A percentile compares a stretch with the other conserved stretches of the same genome.
Conservation (phyloP, 495 filamentous ascomycete genomes). For the Friedmanniomyces simplex region DNA sequence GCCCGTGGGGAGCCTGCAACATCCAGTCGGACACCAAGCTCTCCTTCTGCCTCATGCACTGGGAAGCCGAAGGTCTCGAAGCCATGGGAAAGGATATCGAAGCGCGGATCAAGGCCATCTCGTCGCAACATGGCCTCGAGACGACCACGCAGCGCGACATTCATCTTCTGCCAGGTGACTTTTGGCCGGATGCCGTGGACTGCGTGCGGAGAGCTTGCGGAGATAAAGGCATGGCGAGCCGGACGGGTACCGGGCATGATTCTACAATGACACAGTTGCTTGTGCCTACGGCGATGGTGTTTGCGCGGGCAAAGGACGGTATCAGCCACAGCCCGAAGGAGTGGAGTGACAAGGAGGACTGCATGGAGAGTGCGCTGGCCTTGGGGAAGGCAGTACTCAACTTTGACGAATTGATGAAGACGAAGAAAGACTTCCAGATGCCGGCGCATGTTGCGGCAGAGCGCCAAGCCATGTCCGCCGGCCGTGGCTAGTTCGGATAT, state of each 20-base stretch:
- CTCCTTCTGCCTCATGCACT: conserved; percentile 18
- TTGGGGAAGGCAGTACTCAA: conserved; percentile 13
- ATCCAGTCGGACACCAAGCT: conserved; percentile 14
- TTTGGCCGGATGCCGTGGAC: conserved; percentile 15
- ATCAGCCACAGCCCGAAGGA: conserved; percentile 9
- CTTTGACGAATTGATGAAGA: conserved; percentile 15
- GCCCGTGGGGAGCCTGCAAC: conserved; percentile 16
- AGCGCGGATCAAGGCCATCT: conserved; percentile 9
- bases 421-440: conserved; percentile 2
- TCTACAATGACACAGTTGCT: conserved; percentile 12
- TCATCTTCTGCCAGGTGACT: conserved; percentile 9
- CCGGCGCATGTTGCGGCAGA: conserved; percentile 1
- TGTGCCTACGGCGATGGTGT: conserved; percentile 9
- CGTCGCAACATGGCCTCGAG: conserved; percentile 12
- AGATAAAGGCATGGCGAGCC: conserved; percentile 6
- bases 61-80: conserved; percentile 1
- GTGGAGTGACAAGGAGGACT: conserved; percentile 16
- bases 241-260: conserved; percentile 15
- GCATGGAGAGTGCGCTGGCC: conserved; percentile 6
- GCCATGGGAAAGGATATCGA: conserved; percentile 13
- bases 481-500: not conserved
- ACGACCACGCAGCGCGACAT: conserved; percentile 7
- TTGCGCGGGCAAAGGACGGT: conserved; percentile 11
- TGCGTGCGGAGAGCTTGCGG: conserved; percentile 14
- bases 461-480: not conserved